A percentile compares a stretch with the other conserved stretches of the same genome.
phyloP scores from a whole-genome alignment of 2,329 filamentous ascomycete genomes.

The Aspergillus neotritici region DNA sequence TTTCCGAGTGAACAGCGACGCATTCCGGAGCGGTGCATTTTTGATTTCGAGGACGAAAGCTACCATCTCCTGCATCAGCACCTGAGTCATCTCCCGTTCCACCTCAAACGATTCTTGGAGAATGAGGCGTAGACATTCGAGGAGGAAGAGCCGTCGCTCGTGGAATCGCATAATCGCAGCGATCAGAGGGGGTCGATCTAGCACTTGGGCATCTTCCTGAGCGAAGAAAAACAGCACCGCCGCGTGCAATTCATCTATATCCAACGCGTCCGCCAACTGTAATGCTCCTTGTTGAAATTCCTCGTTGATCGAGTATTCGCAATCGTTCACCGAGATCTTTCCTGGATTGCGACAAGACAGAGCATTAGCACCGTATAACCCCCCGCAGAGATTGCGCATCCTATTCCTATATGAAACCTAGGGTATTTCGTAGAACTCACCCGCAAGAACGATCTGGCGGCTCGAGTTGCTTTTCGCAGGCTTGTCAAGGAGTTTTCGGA shows the following conservation, averaged over 20 bases:
- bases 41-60: constrained; percentile 56
- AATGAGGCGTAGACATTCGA: constrained; percentile 77
- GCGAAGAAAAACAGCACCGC: constrained; percentile 70
- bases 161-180: constrained; percentile 84
- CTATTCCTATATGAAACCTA: not conserved
- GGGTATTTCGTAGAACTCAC: constrained; percentile 41
- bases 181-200: constrained; percentile 69
- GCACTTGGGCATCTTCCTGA: constrained; percentile 60
- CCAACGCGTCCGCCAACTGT: constrained; percentile 77
- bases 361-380: constrained; percentile 14
- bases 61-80: constrained; percentile 52
- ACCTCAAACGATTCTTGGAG: constrained; percentile 62
- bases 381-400: not conserved
- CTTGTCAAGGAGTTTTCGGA: constrained; percentile 69
- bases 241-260: constrained; percentile 84
- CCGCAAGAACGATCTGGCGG: constrained; percentile 63
- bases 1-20: constrained; percentile 62
- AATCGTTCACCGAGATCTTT: constrained; percentile 66
- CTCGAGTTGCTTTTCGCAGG: constrained; percentile 68
- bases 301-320: constrained; percentile 74
- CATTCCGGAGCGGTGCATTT: constrained; percentile 42
- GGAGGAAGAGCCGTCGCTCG: constrained; percentile 71
- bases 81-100: constrained; percentile 51
- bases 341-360: constrained; percentile 45
- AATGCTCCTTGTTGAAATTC: constrained; percentile 80